These are phyloP conservation scores for Samsoniella hepiali DNA, from an alignment of 2,329 filamentous ascomycete species.

Conservation along the genomic window DNA sequence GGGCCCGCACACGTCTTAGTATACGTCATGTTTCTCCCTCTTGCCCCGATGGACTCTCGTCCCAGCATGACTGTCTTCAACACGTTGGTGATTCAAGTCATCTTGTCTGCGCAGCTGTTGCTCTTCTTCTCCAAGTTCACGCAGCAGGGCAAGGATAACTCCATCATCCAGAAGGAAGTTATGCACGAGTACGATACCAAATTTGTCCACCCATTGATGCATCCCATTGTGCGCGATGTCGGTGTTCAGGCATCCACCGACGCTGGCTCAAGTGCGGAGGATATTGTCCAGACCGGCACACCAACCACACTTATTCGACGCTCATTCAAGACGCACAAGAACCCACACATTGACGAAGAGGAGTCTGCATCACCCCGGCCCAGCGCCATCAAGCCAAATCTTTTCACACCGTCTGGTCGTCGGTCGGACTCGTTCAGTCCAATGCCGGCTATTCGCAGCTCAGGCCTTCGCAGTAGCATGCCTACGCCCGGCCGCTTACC, in stretches of 20 bases:
- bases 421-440: conserved; percentile 36
- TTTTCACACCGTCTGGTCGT: conserved; percentile 42
- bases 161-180: conserved; percentile 85
- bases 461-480: conserved; percentile 34
- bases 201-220: conserved; percentile 86
- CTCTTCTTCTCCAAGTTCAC: conserved; percentile 70
- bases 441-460: conserved; percentile 27
- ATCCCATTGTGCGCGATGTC: conserved; percentile 73
- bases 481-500: conserved; percentile 31
- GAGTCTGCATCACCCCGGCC: conserved; percentile 33
- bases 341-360: conserved; percentile 74
- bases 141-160: conserved; percentile 80
- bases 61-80: conserved; percentile 86
- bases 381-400: conserved; percentile 39
- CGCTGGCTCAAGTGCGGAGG: conserved; percentile 39
- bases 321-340: conserved; percentile 77
- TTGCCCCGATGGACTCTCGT: conserved; percentile 68
- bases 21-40: conserved; percentile 83
- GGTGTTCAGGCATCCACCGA: conserved; percentile 70
- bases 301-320: conserved; percentile 65
- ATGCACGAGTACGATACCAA: conserved; percentile 95
- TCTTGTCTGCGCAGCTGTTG: conserved; percentile 75
- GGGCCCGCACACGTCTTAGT: conserved; percentile 90
- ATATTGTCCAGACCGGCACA: conserved; percentile 48
- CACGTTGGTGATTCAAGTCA: conserved; percentile 68